Evolutionary conservation across 176 grass and related monocot genomes (phyloP).

Genomic region (Ampelocalamus luodianensis): DNA sequence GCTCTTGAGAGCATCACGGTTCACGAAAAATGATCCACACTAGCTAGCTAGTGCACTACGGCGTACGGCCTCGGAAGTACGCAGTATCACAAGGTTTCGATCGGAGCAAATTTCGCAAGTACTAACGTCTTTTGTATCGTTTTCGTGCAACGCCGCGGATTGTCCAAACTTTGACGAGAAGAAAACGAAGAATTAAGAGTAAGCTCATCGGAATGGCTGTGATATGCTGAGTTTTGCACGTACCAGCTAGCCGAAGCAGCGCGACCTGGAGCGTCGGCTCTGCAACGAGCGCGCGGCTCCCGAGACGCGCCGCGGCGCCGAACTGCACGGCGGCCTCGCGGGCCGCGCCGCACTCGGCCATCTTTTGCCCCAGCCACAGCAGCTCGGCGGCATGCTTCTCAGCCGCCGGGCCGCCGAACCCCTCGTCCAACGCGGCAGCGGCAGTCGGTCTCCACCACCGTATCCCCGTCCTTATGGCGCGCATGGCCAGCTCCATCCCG

Average conservation of each 20-base stretch:
- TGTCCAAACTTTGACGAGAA: no score
- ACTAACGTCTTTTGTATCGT: no score
- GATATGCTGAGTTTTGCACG: neutral
- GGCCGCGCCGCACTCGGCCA: constrained; percentile 60
- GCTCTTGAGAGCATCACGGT: neutral
- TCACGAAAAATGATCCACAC: neutral
- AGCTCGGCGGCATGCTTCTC: constrained; percentile 85
- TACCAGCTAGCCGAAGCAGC: constrained; percentile 61
- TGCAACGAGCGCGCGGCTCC: constrained; percentile 50
- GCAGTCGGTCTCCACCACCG: constrained; percentile 48
- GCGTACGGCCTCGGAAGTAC: no score
- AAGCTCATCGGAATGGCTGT: neutral
- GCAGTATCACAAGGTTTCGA: no score
- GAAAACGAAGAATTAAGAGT: no score
- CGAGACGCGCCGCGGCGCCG: constrained; percentile 56
- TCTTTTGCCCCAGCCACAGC: constrained; percentile 83
- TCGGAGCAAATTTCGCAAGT: no score
- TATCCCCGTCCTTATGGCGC: constrained; percentile 51
- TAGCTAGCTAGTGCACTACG: no score
- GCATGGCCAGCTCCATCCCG: constrained; percentile 44
- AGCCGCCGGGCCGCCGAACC: constrained; percentile 42
- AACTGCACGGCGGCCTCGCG: constrained; percentile 60
- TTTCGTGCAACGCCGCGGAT: no score
- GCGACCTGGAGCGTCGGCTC: constrained; percentile 76
- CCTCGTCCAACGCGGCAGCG: constrained; percentile 35